These are phyloP conservation scores for Tuber aestivum DNA, from an alignment of 495 filamentous ascomycete genomes.

Conservation along the genomic window DNA sequence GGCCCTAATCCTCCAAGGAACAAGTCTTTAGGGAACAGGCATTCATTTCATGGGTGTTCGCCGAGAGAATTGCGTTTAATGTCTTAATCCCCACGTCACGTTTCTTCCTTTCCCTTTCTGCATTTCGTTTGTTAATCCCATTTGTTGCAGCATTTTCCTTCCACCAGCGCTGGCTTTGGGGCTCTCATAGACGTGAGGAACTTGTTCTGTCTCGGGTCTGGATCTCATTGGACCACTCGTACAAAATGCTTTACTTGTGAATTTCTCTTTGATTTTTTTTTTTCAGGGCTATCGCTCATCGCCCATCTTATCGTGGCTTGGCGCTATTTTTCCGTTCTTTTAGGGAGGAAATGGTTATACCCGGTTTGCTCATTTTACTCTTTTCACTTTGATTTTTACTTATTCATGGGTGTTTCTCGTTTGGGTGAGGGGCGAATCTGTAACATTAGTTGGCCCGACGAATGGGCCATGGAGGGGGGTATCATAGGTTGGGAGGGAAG, in stretches of 20 bases:
- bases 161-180: background rate
- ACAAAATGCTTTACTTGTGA: background rate
- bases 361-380: background rate
- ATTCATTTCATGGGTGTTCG: slow-evolving; percentile 38
- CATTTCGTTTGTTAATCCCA: background rate
- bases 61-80: slow-evolving; percentile 35
- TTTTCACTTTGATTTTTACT: background rate
- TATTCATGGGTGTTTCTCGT: slow-evolving; percentile 1
- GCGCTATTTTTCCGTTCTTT: background rate
- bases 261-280: background rate
- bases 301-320: background rate
- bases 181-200: background rate
- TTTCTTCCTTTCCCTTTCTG: slow-evolving; percentile 17
- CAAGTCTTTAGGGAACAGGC: slow-evolving; percentile 30
- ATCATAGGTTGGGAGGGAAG: background rate
- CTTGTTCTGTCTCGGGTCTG: background rate
- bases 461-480: background rate
- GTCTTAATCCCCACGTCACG: slow-evolving; percentile 24
- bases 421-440: background rate
- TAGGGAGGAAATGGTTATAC: background rate
- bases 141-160: background rate
- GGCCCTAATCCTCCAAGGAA: slow-evolving; percentile 14
- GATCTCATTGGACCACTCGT: background rate
- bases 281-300: background rate
- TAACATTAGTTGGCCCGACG: background rate